Evolutionary conservation across 768 basidiomycete species (phyloP).

Genomic region (Tulasnella sp.): DNA sequence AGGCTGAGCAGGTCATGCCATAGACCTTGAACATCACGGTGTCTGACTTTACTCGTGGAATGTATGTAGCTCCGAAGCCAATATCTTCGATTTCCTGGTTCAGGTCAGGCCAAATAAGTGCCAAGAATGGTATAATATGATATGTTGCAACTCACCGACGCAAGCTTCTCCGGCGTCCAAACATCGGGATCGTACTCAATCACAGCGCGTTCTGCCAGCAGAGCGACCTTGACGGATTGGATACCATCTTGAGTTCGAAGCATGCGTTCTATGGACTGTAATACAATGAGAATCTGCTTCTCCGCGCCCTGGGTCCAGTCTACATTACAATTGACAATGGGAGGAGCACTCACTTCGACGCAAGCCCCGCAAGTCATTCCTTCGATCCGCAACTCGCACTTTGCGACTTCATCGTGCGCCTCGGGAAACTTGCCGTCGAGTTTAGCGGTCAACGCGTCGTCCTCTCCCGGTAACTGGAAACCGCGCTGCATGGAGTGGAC

Average conservation of each 20-base stretch:
- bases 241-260: constrained; percentile 82
- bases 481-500: neutral
- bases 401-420: constrained; percentile 22
- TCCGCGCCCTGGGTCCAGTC: neutral
- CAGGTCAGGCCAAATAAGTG: neutral
- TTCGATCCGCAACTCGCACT: constrained; percentile 71
- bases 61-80: constrained; percentile 78
- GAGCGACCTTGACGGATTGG: constrained; percentile 79
- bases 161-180: constrained; percentile 78
- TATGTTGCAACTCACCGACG: constrained; percentile 51
- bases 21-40: constrained; percentile 67
- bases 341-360: constrained; percentile 69
- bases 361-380: constrained; percentile 89
- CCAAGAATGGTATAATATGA: neutral
- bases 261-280: constrained; percentile 74
- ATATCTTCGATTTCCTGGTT: constrained; percentile 91
- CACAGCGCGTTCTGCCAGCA: constrained; percentile 89
- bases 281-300: neutral
- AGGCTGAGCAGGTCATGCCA: constrained; percentile 85
- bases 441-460: neutral
- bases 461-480: constrained; percentile 9
- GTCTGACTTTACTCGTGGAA: constrained; percentile 56
- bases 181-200: constrained; percentile 74
- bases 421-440: neutral
- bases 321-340: neutral